Conservation (phyloP, 2,329 filamentous ascomycete genomes). For the Monilinia polystroma region DNA sequence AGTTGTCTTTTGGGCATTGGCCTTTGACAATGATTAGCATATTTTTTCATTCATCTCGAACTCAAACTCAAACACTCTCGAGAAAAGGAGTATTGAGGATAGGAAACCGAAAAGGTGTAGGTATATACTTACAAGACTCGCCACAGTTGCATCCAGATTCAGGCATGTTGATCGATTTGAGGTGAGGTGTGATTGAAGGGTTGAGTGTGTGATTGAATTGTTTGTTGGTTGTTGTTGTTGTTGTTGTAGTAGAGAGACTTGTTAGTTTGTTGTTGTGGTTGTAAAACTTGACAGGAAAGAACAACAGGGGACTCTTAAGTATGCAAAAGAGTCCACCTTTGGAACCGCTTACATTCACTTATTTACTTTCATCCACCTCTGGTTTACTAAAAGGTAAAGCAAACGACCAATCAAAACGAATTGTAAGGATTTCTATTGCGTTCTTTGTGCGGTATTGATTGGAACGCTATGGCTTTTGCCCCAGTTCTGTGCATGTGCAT, state of each 20-base stretch:
- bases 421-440: neutral
- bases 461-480: neutral
- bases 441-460: slow-evolving; percentile 8
- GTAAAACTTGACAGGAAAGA: neutral
- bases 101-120: too few relatives aligned
- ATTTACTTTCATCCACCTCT: too few relatives aligned
- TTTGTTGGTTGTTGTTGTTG: slow-evolving; percentile 10
- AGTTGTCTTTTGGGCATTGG: slow-evolving; percentile 8
- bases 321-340: neutral
- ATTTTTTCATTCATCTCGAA: neutral
- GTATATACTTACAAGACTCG: neutral
- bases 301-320: slow-evolving; percentile 9
- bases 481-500: too few relatives aligned
- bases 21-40: neutral
- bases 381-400: too few relatives aligned
- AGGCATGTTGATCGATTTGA: slow-evolving; percentile 18
- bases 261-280: neutral
- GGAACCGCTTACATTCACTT: neutral
- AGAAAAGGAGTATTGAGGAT: neutral
- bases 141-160: slow-evolving; percentile 4
- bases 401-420: neutral
- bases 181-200: neutral
- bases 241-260: neutral
- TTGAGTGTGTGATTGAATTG: too few relatives aligned
- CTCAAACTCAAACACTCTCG: neutral